Percentiles rank a stretch among this genome's conserved stretches.
phyloP scores from a whole-genome alignment of 305 asterid species.

The Stenogyne calaminthoides region DNA sequence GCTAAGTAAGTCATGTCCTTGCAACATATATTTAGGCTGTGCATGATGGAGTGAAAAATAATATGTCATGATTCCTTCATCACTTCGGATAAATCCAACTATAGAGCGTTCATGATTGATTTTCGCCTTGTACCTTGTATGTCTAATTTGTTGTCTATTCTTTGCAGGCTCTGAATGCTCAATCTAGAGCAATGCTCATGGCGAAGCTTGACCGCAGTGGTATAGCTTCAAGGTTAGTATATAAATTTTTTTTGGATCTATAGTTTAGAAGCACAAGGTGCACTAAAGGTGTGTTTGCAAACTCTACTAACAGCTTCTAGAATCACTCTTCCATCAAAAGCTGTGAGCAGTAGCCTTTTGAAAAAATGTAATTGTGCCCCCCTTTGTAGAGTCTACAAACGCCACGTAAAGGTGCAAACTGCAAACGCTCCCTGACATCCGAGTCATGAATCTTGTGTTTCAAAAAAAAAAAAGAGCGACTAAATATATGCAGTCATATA shows the following conservation, averaged over 20 bases:
- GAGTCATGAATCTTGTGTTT: too few relatives aligned
- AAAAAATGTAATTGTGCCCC: too few relatives aligned
- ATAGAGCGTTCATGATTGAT: not conserved
- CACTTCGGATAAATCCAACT: not conserved
- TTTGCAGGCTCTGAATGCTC: conserved; percentile 87
- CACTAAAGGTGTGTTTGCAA: too few relatives aligned
- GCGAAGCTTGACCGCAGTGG: conserved; percentile 96
- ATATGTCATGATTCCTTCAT: not conserved
- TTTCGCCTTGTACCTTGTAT: not conserved
- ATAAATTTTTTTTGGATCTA: conserved; percentile 5
- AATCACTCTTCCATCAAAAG: too few relatives aligned
- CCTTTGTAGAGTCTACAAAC: too few relatives aligned
- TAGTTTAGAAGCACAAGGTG: not conserved
- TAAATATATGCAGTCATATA: not conserved
- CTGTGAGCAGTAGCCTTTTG: too few relatives aligned
- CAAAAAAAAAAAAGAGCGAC: too few relatives aligned
- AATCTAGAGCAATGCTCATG: conserved; percentile 96
- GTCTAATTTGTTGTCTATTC: conserved; percentile 13
- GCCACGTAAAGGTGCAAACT: too few relatives aligned
- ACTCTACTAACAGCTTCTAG: too few relatives aligned
- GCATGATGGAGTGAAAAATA: not conserved
- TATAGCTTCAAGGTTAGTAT: conserved; percentile 71
- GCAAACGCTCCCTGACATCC: too few relatives aligned
- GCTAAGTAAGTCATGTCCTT: not conserved
- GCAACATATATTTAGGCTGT: not conserved